Percentiles rank a stretch among this genome's conserved stretches.
Conservation (phyloP, 345 rosid genomes). For the Brassica rapa region DNA sequence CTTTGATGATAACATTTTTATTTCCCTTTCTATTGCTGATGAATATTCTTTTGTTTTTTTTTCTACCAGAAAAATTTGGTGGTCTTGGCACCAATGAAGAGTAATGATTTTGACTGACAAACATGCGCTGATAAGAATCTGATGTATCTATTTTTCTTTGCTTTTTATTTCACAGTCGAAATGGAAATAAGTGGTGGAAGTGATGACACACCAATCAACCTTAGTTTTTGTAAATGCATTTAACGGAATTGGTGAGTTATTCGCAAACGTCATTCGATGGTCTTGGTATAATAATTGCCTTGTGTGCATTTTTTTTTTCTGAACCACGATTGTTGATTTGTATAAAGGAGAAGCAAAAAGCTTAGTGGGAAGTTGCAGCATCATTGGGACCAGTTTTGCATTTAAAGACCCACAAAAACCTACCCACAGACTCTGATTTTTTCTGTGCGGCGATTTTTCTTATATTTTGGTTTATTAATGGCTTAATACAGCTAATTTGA, state of each 20-base stretch:
- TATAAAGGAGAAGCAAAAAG: slow-evolving; percentile 3
- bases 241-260: not conserved
- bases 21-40: not conserved
- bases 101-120: slow-evolving; percentile 3
- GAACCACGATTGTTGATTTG: slow-evolving; percentile 15
- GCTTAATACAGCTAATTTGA: slow-evolving; percentile 14
- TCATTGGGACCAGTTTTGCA: slow-evolving; percentile 29
- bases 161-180: slow-evolving; percentile 8
- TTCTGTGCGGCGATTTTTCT: not conserved
- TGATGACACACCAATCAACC: not conserved
- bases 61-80: not conserved
- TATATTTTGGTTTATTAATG: not conserved
- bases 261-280: not conserved
- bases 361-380: slow-evolving; percentile 13
- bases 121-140: not conserved
- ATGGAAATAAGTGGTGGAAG: not conserved
- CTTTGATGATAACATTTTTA: not conserved
- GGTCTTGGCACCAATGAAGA: not conserved
- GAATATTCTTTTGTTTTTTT: slow-evolving; percentile 2
- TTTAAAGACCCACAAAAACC: not conserved
- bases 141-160: not conserved
- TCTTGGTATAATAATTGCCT: not conserved
- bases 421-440: not conserved
- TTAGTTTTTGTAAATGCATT: not conserved
- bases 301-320: not conserved